These are phyloP conservation scores for Blastocystis sp. DNA, from an alignment of 352 stramenopile species.

Conservation along the genomic window DNA sequence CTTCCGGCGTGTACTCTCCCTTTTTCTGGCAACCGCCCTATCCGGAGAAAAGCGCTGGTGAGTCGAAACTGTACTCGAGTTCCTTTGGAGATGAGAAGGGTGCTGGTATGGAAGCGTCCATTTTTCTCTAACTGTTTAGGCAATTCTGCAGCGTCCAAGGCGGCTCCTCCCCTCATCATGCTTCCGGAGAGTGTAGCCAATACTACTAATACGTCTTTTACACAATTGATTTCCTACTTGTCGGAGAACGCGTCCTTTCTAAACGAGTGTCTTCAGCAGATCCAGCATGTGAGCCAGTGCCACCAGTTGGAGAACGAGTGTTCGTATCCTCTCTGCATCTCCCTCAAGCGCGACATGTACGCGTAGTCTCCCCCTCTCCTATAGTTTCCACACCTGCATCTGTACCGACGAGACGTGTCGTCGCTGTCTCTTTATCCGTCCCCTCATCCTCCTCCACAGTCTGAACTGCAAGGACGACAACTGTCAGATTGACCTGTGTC, in stretches of 20 bases:
- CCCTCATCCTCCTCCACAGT: slow-evolving; percentile 42
- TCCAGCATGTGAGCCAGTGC: slow-evolving; percentile 25
- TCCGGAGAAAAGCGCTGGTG: not conserved
- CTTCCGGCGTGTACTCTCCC: slow-evolving; percentile 31
- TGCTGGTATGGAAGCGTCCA: not conserved
- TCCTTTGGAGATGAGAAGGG: slow-evolving; percentile 20
- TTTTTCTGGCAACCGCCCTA: slow-evolving; percentile 36
- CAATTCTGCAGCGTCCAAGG: not conserved
- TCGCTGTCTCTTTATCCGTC: not conserved
- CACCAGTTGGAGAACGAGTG: slow-evolving; percentile 35
- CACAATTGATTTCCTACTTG: not conserved
- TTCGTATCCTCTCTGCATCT: not conserved
- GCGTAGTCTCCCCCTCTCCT: not conserved
- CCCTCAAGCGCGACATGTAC: slow-evolving; percentile 43
- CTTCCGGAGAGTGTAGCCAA: slow-evolving; percentile 14
- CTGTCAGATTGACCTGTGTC: slow-evolving; percentile 24
- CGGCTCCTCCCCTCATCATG: slow-evolving; percentile 23
- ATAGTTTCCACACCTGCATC: slow-evolving; percentile 29
- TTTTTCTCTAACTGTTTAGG: not conserved
- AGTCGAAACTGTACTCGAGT: not conserved
- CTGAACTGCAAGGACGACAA: slow-evolving; percentile 3
- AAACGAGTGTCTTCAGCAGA: slow-evolving; percentile 15
- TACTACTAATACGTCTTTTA: not conserved
- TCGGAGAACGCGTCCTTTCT: not conserved
- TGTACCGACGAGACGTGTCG: slow-evolving; percentile 34